Conservation (phyloP, 192 early-diverging fungal genomes). For the Funneliformis geosporum region DNA sequence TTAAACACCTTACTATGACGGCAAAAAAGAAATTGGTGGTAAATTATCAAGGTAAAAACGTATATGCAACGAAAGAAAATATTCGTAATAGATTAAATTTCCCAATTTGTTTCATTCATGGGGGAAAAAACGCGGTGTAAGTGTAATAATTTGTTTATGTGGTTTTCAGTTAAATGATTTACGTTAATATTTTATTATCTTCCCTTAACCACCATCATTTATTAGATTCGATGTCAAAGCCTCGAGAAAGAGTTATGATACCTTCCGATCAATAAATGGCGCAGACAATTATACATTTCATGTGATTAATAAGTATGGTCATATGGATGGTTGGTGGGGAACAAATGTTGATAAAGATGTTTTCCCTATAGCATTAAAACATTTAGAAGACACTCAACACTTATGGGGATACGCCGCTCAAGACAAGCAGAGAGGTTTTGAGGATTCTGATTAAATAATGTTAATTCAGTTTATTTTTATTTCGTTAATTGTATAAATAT, state of each 20-base stretch:
- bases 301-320: conserved; percentile 16
- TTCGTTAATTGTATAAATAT: no score
- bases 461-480: no score
- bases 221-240: conserved; percentile 5
- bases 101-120: conserved; percentile 43
- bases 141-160: not conserved
- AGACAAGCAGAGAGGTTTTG: not conserved
- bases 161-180: not conserved
- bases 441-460: not conserved
- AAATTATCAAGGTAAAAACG: conserved; percentile 30
- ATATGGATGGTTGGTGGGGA: conserved; percentile 27
- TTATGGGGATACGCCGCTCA: not conserved
- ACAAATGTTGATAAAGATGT: conserved; percentile 6
- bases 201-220: no score
- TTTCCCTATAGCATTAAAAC: conserved; percentile 8
- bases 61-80: conserved; percentile 39
- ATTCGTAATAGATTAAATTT: conserved; percentile 36
- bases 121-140: conserved; percentile 45
- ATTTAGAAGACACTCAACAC: conserved; percentile 5
- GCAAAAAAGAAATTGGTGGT: conserved; percentile 33
- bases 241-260: conserved; percentile 2
- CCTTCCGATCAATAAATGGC: conserved; percentile 1
- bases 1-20: conserved; percentile 33
- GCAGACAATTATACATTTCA: not conserved
- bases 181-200: not conserved